Evolutionary conservation across 805 yeast species (phyloP).

Genomic region (Metschnikowia reukaufii): DNA sequence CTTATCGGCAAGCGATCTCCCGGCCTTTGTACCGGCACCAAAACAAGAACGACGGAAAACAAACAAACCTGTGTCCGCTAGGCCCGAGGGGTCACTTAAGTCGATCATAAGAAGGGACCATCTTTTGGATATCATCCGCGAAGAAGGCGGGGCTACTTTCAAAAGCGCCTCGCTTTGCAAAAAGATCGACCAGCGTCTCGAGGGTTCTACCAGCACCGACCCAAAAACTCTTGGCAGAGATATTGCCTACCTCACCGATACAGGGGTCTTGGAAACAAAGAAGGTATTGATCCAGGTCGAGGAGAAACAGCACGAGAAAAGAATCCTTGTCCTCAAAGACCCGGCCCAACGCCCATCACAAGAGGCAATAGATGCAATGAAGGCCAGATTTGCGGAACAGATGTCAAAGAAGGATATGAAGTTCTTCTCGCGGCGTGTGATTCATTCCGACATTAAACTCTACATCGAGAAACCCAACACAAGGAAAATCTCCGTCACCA

Average conservation of each 20-base stretch:
- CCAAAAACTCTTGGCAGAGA: conserved; percentile 42
- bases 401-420: conserved; percentile 12
- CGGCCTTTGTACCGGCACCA: conserved; percentile 10
- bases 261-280: conserved; percentile 24
- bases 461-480: conserved; percentile 13
- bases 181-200: conserved; percentile 31
- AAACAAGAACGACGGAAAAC: neutral
- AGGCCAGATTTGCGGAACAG: conserved; percentile 18
- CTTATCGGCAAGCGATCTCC: conserved; percentile 13
- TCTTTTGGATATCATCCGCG: conserved; percentile 30
- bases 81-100: conserved; percentile 25
- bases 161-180: conserved; percentile 36
- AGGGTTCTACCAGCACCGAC: conserved; percentile 33
- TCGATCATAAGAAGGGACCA: conserved; percentile 30
- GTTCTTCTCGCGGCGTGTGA: conserved; percentile 12
- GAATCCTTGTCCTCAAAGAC: conserved; percentile 32
- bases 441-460: conserved; percentile 17
- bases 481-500: conserved; percentile 2
- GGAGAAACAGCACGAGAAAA: conserved; percentile 31
- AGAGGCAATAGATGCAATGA: conserved; percentile 28
- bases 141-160: conserved; percentile 39
- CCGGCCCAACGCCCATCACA: conserved; percentile 29
- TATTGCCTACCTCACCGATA: conserved; percentile 27
- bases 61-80: neutral
- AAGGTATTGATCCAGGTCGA: conserved; percentile 25